Evolutionary conservation across 2,329 filamentous ascomycete species (phyloP).

Genomic region (Cucurbitaria berberidis): DNA sequence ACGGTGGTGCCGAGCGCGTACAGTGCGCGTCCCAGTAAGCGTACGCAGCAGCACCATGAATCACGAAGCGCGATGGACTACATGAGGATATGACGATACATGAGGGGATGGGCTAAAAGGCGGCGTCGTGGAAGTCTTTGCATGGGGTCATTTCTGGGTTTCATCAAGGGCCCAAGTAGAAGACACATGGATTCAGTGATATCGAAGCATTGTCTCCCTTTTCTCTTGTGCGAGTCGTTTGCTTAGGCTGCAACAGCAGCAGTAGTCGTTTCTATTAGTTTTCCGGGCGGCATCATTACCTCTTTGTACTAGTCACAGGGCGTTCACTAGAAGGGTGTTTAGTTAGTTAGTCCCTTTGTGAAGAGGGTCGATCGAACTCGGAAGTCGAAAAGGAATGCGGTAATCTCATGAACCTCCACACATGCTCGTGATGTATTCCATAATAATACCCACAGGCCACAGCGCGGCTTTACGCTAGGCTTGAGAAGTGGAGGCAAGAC

Average conservation of each 20-base stretch:
- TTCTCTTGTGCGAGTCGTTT: neutral
- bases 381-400: neutral
- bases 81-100: neutral
- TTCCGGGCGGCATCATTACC: neutral
- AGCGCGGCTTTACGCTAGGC: too few relatives aligned
- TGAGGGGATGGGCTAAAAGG: neutral
- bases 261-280: neutral
- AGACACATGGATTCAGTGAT: neutral
- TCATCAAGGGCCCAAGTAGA: neutral
- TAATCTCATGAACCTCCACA: too few relatives aligned
- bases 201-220: neutral
- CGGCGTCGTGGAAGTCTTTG: neutral
- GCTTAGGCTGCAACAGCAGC: neutral
- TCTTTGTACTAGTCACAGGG: neutral
- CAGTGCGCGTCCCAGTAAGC: conserved; percentile 87
- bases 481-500: too few relatives aligned
- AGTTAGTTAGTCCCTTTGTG: neutral
- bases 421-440: too few relatives aligned
- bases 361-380: neutral
- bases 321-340: neutral
- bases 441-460: too few relatives aligned
- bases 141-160: neutral
- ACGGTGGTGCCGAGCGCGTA: conserved; percentile 74
- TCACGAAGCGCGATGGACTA: neutral
- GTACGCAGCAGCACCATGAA: neutral